Evolutionary conservation across 1,284 basidiomycete species (phyloP).

Genomic region (Leccinum huronense): DNA sequence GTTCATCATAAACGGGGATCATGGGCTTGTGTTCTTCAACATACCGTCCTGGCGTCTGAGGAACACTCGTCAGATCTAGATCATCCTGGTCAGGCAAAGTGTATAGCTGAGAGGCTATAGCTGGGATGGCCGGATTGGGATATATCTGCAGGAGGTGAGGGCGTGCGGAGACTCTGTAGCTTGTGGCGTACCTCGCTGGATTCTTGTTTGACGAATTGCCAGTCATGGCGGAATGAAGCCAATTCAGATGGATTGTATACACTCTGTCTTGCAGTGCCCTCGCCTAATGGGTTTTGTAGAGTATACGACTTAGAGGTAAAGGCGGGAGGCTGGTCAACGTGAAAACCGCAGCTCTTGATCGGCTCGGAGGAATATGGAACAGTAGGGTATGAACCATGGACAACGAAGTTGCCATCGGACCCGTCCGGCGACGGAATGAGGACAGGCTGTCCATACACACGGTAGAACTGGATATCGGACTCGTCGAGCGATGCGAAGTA

Average conservation of each 20-base stretch:
- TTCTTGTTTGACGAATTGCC: slow-evolving; percentile 30
- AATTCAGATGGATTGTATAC: not conserved
- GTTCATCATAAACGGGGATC: slow-evolving; percentile 15
- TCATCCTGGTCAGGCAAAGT: slow-evolving; percentile 22
- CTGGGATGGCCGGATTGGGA: slow-evolving; percentile 16
- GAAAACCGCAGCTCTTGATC: slow-evolving; percentile 4
- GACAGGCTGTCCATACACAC: slow-evolving; percentile 33
- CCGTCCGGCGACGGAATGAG: slow-evolving; percentile 30
- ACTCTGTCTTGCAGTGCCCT: slow-evolving; percentile 4
- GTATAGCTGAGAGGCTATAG: slow-evolving; percentile 21
- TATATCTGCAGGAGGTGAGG: slow-evolving; percentile 25
- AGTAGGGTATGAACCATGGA: slow-evolving; percentile 16
- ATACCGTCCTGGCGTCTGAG: slow-evolving; percentile 5
- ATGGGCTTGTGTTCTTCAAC: slow-evolving; percentile 15
- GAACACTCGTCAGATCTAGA: not conserved
- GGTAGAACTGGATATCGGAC: slow-evolving; percentile 35
- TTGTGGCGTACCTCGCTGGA: slow-evolving; percentile 24
- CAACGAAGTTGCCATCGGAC: slow-evolving; percentile 18
- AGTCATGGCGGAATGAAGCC: slow-evolving; percentile 14
- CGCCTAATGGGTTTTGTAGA: slow-evolving; percentile 29
- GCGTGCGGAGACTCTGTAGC: not conserved
- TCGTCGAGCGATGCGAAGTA: slow-evolving; percentile 33
- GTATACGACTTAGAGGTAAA: slow-evolving; percentile 33
- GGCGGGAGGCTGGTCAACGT: slow-evolving; percentile 1
- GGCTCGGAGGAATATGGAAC: slow-evolving; percentile 4